A percentile compares a stretch with the other conserved stretches of the same genome.
These are phyloP conservation scores for Candida taoyuanica DNA, from an alignment of 805 yeast species.

Conservation along the genomic window DNA sequence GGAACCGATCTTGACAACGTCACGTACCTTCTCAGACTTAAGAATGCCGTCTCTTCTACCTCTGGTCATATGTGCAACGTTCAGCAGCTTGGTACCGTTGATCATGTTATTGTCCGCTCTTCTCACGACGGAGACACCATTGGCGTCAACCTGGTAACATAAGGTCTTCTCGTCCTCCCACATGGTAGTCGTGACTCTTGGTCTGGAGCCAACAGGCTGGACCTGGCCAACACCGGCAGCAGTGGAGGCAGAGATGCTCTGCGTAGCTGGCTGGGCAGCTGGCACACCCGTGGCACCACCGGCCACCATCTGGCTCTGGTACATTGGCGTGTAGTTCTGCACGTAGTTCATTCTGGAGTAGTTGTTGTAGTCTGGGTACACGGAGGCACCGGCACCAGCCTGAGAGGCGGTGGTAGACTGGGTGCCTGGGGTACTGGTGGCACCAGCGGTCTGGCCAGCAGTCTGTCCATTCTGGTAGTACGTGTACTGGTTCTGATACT, in stretches of 20 bases:
- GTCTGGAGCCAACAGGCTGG: conserved; percentile 35
- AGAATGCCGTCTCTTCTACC: conserved; percentile 83
- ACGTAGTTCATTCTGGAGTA: conserved; percentile 24
- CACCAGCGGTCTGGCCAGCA: background rate
- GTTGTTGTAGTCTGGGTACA: conserved; percentile 22
- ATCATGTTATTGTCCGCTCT: conserved; percentile 84
- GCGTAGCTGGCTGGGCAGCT: conserved; percentile 8
- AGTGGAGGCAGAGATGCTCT: conserved; percentile 7
- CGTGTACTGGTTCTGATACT: conserved; percentile 21
- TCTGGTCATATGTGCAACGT: conserved; percentile 83
- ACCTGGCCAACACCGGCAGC: conserved; percentile 26
- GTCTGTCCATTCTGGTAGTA: conserved; percentile 21
- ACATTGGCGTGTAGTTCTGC: conserved; percentile 23
- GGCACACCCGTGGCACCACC: conserved; percentile 8
- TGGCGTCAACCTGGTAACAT: conserved; percentile 82
- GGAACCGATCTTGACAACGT: conserved; percentile 80
- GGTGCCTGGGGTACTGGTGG: background rate
- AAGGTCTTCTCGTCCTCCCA: conserved; percentile 88
- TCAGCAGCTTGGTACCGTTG: conserved; percentile 77
- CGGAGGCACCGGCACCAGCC: conserved; percentile 1
- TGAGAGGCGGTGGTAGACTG: conserved; percentile 1
- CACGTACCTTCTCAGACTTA: conserved; percentile 70
- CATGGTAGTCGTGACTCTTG: conserved; percentile 75
- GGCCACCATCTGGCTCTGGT: conserved; percentile 20
- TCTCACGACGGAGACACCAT: conserved; percentile 74